Evolutionary conservation across 768 basidiomycete genomes (phyloP).

Genomic region (Gautieria morchelliformis): DNA sequence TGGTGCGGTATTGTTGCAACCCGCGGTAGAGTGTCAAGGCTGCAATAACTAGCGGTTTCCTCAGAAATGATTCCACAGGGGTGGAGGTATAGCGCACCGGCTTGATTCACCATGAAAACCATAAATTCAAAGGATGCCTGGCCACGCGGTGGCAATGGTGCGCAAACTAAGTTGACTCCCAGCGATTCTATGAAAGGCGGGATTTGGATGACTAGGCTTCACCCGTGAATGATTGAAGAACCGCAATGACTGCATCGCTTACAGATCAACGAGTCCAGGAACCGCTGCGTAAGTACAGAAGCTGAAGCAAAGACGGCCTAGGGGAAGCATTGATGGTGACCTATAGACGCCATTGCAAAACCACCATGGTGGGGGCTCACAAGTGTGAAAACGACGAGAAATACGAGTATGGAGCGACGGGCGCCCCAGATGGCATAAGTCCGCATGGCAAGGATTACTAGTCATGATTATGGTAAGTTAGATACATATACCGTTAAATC

Average conservation of each 20-base stretch:
- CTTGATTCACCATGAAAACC: conserved; percentile 6
- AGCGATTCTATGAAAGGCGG: not conserved
- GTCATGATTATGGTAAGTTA: not conserved
- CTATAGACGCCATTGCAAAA: too few species aligned
- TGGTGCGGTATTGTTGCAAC: not conserved
- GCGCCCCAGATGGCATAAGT: conserved; percentile 5
- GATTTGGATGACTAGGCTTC: not conserved
- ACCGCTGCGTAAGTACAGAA: not conserved
- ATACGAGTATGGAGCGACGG: not conserved
- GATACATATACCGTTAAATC: not conserved
- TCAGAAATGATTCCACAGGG: not conserved
- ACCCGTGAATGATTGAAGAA: not conserved
- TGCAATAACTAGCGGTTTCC: not conserved
- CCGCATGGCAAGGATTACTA: conserved; percentile 1
- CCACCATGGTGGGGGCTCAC: not conserved
- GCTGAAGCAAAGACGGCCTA: not conserved
- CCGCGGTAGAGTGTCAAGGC: not conserved
- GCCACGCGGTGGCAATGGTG: not conserved
- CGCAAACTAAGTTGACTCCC: not conserved
- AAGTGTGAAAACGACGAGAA: conserved; percentile 3
- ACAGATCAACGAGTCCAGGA: conserved; percentile 3
- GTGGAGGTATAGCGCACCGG: not conserved
- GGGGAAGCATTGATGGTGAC: not conserved
- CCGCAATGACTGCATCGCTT: not conserved
- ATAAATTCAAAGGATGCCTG: not conserved